Percentiles rank a stretch among this genome's conserved stretches.
Evolutionary conservation across 176 grass and related monocot species (phyloP).

Genomic region (Cocos nucifera): DNA sequence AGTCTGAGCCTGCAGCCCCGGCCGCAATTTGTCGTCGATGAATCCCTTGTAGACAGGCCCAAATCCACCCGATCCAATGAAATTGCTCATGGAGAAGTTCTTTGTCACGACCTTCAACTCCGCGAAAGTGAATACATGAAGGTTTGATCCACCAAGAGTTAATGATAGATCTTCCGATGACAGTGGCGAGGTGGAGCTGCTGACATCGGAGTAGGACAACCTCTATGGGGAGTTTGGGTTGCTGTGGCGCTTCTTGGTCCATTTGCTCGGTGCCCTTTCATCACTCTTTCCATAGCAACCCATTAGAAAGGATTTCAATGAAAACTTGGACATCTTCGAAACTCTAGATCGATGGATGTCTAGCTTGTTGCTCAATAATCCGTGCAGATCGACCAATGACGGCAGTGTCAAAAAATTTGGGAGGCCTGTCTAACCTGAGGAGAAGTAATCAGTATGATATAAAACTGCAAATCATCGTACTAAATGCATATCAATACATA

Average conservation of each 20-base stretch:
- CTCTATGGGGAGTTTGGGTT: too few species aligned
- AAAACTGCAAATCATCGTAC: too few species aligned
- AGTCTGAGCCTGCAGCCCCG: conserved; percentile 40
- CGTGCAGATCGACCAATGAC: too few species aligned
- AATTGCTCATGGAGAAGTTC: conserved; percentile 55
- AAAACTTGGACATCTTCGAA: neutral
- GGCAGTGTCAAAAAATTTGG: too few species aligned
- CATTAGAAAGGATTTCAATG: neutral
- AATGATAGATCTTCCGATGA: conserved; percentile 72
- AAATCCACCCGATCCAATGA: conserved; percentile 76
- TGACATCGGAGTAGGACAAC: too few species aligned
- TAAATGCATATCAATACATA: too few species aligned
- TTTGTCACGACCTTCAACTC: conserved; percentile 48
- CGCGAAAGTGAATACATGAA: conserved; percentile 66
- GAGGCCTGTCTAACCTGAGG: too few species aligned
- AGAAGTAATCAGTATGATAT: too few species aligned
- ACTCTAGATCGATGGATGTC: too few species aligned
- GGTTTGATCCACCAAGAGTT: conserved; percentile 58
- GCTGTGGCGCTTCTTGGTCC: neutral
- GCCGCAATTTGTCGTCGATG: conserved; percentile 49
- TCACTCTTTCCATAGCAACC: neutral
- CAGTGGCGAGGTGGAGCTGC: neutral
- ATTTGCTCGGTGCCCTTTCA: neutral
- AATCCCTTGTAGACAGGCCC: conserved; percentile 70
- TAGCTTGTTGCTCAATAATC: too few species aligned